Percentiles rank a stretch among this genome's conserved stretches.
Conservation (phyloP, 495 filamentous ascomycete species). For the Annulohypoxylon nitens region DNA sequence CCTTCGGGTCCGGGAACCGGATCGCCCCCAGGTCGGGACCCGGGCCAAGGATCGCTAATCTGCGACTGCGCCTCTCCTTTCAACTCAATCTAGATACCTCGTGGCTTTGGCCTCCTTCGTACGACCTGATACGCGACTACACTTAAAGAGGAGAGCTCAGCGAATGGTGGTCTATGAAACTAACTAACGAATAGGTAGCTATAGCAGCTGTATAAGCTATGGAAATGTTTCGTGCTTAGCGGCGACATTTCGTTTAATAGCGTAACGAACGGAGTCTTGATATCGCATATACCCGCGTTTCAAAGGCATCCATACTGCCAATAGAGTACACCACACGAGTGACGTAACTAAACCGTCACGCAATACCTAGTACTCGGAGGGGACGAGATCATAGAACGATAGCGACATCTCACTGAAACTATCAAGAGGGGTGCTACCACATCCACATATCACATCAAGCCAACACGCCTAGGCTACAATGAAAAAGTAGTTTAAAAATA, state of each 20-base stretch:
- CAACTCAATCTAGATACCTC: not conserved
- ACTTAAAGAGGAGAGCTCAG: not conserved
- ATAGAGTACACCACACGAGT: not conserved
- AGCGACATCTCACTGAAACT: not conserved
- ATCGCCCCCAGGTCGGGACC: slow-evolving; percentile 4
- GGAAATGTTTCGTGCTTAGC: not conserved
- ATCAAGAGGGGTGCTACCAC: not conserved
- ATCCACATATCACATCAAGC: not conserved
- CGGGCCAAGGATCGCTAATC: slow-evolving; percentile 16
- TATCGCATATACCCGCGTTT: not conserved
- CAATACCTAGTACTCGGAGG: not conserved
- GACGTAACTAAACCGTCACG: not conserved
- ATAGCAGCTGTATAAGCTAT: not conserved
- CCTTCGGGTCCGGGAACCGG: slow-evolving; percentile 25
- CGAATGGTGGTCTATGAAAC: not conserved
- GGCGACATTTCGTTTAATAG: not conserved
- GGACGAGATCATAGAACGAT: not conserved
- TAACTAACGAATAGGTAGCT: not conserved
- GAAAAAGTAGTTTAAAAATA: slow-evolving; percentile 13
- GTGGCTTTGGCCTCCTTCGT: not conserved
- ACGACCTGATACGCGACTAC: not conserved
- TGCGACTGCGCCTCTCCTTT: not conserved
- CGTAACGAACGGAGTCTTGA: not conserved
- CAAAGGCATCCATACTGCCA: not conserved
- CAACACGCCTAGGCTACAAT: slow-evolving; percentile 2